Base-by-base conservation (phyloP, 1,139 yeast species). In the Hemisphaericaspora subhashii region DNA sequence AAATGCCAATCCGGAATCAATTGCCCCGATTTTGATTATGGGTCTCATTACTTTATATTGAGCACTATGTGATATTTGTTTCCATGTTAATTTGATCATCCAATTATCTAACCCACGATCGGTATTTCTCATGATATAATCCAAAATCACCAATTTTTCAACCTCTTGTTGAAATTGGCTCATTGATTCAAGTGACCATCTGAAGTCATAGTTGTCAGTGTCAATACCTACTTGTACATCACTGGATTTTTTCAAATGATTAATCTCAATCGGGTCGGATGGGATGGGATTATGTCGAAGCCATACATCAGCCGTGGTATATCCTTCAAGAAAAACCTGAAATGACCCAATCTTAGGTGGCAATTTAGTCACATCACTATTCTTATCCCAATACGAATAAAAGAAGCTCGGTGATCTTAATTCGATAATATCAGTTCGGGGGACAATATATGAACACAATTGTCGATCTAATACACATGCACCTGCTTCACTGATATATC, bases 41-140 rank as follows among this genome's bases (percentile, higher is more conserved):
- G 85, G 83, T 20, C 47, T 48, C 40, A 51, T 31, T 25, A 48
- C 53, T 10, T 33, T 43, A 3, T 25, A 39, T 4, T 31, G 41
- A 9, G 38, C 35, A 7, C 33, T 43, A 4, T 38, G 41, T 9
- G 33, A 22, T 3, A 57, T 42, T 11, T 50, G 55, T 25, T 49
- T 56, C 84, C 84, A 79, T 8, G 68, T 70, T 9, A 82, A 53
- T 41, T 72, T 71, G 17, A 84, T 72, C 94, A 85, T 84, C 90
- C 92, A 84, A 50, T 85, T 84, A 54, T 84, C 92, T 15, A 78
- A 58, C 0, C 87, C 86, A 29, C 94, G 62, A 54, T 84, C 92
- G 0, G 94, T 84, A 49, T 85, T 84, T 44, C 90, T 63, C 77
- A 83, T 81, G 8, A 84, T 71, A 49, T 83, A 84, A 51, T 84